phyloP scores from a whole-genome alignment of 2,329 filamentous ascomycete genomes.

The Neofusicoccum laricinum region DNA sequence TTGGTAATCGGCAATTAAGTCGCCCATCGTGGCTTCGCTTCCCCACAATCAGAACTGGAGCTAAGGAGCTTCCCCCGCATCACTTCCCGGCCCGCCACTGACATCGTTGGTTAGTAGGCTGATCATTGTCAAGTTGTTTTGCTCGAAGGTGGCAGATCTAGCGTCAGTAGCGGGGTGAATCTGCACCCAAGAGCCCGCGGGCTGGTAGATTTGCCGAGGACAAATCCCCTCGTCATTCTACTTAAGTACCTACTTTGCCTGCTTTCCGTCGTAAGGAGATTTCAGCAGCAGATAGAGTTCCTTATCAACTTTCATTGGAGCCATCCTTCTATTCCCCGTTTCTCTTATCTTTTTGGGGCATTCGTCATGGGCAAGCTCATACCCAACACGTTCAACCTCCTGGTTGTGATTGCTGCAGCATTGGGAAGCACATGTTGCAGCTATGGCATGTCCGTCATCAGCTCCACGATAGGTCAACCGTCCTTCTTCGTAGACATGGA shows the following conservation, averaged over 20 bases:
- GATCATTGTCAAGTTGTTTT: not conserved
- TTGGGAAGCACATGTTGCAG: constrained; percentile 29
- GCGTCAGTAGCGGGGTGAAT: not conserved
- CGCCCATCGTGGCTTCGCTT: not conserved
- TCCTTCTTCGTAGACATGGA: constrained; percentile 44
- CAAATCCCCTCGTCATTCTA: not conserved
- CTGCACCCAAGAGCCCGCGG: not conserved
- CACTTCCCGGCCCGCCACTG: not conserved
- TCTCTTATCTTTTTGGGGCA: not conserved
- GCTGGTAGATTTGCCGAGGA: not conserved
- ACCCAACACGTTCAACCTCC: constrained; percentile 31
- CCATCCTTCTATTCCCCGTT: not conserved
- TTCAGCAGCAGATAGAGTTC: too few species aligned
- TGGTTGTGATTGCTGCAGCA: constrained; percentile 33
- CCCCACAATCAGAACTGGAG: not conserved
- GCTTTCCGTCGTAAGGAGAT: too few species aligned
- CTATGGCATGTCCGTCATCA: constrained; percentile 39
- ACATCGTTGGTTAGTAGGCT: not conserved
- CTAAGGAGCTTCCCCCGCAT: not conserved
- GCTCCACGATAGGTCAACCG: constrained; percentile 47
- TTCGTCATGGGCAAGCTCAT: not conserved
- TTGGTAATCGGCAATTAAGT: not conserved
- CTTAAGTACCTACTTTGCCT: not conserved
- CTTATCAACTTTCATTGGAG: too few species aligned
- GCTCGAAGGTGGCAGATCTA: not conserved